Base-by-base conservation (phyloP, 805 yeast species). In the Cyberlindnera subsufficiens region DNA sequence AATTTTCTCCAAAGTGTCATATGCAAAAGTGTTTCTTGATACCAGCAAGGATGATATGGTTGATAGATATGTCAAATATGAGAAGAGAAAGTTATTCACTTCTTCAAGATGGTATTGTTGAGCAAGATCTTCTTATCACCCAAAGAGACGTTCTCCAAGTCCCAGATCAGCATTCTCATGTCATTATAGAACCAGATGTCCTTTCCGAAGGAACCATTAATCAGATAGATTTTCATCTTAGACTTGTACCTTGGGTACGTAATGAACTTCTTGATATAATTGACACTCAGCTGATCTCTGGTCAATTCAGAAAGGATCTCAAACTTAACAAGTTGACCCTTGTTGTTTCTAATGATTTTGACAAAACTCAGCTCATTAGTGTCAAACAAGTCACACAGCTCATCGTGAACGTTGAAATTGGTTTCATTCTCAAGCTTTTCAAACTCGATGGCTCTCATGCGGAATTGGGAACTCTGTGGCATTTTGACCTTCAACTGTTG, bases 231-330 rank as follows among this genome's bases (percentile, higher is more conserved):
- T 47, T 68, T 68, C 74, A 70, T 70, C 27, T 65, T 67, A 37
- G 70, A 59, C 43, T 70, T 70, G 46, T 70, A 70, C 22, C 75
- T 54, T 37, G 75, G 75, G 42, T 60, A 66, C 33, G 74, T 69
- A 34, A 70, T 59, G 36, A 60, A 54, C 33, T 58, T 56, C 45
- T 70, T 70, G 15, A 69, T 68, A 22, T 48, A 58, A 27, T 51
- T 48, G 35, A 56, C 49, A 10, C 37, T 43, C 14, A 58, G 36
- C 3, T 47, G 40, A 20, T 40, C 17, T 18, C 40, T 43, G 5
- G 43, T 37, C 22, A 49, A 18, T 2, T 49, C 45, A 15, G 53
- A 51, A 32, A 37, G 56, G 1, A 66, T 56, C 42, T 69, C 72
- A 38, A 69, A 46, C 39, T 68, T 69, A 30, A 68, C 52, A 13